Evolutionary conservation across 2,329 filamentous ascomycete genomes (phyloP), one percentile per base, ranked within the genome.

Genomic region (Teratosphaeria destructans): DNA sequence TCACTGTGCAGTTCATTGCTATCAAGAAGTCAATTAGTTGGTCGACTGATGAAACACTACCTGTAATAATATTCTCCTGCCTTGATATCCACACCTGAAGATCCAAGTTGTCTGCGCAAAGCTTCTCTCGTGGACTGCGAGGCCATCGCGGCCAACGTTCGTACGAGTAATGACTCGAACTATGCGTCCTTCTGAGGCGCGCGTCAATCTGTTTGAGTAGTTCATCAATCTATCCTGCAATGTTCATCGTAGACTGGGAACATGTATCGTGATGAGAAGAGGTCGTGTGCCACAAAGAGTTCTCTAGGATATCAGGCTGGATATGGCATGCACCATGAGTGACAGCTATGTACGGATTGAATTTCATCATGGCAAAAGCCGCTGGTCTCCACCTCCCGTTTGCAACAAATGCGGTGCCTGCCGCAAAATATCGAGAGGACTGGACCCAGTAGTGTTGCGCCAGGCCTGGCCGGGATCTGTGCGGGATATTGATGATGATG

Each of bases 121-220:
- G 52, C 53, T 35, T 26, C 57, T 47, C n/a, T 49, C 6, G 56
- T 34, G 10, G 54, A 29, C n/a, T 19, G 19, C 19, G 19, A 19
- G 19, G 19, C 19, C 19, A 19, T 19, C 19, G 19, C 19, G 19
- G 19, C 19, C 19, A 19, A 19, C 19, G 19, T 19, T 19, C 19
- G 19, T 19, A 19, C 1, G 19, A 19, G 19, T 19, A 19, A 63
- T 34, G 61, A 62, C 32, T 64, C 63, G 6, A 64, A 37, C 34
- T 66, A 67, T 5, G 65, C 65, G 49, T 64, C 60, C 39, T 60
- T 23, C 23, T 23, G 23, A 23, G 58, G 43, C 65, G 65, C 10
- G 61, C 61, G 27, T 67, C 65, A 5, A 67, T 60, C 54, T 61
- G 58, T 58, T 60, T 63, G 5, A 67, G 54, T 4, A 65, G 62